Percentiles rank a stretch among this genome's conserved stretches.
These are phyloP conservation scores for Cladosporium sp. DNA, from an alignment of 2,329 filamentous ascomycete species.

Conservation along the genomic window DNA sequence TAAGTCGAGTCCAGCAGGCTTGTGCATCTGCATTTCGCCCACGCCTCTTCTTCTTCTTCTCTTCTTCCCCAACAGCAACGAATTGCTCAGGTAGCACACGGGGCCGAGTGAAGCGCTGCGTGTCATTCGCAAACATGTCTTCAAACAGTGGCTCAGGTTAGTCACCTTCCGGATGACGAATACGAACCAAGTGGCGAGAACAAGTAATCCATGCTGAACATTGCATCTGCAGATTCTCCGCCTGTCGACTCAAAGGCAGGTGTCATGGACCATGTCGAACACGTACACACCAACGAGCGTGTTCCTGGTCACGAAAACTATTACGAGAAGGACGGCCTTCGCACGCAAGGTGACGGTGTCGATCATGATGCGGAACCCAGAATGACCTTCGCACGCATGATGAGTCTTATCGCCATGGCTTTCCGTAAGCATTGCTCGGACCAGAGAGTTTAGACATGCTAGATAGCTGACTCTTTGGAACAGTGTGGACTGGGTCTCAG, in stretches of 20 bases:
- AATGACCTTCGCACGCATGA: constrained; percentile 49
- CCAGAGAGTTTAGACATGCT: background rate
- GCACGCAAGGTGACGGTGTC: constrained; percentile 45
- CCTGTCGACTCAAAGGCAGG: background rate
- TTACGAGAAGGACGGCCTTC: constrained; percentile 45
- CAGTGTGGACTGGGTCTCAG: constrained; percentile 56
- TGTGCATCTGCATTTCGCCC: background rate
- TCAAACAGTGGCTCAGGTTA: constrained; percentile 4
- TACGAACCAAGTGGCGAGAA: too few relatives aligned
- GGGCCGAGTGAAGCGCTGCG: background rate
- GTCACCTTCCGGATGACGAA: background rate
- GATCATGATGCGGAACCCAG: constrained; percentile 37
- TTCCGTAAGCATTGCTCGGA: constrained; percentile 34
- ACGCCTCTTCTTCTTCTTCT: background rate
- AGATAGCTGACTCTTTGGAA: background rate
- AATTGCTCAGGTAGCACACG: background rate
- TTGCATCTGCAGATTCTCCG: background rate
- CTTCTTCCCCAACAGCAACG: background rate
- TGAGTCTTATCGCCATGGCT: constrained; percentile 55
- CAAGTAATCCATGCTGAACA: background rate
- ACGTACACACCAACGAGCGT: constrained; percentile 35
- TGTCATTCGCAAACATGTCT: background rate
- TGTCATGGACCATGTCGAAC: constrained; percentile 29
- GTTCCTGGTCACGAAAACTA: constrained; percentile 38
- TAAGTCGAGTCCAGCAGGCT: background rate